phyloP scores from a whole-genome alignment of 257 asterid genomes.

The Dorcoceras hygrometricum region DNA sequence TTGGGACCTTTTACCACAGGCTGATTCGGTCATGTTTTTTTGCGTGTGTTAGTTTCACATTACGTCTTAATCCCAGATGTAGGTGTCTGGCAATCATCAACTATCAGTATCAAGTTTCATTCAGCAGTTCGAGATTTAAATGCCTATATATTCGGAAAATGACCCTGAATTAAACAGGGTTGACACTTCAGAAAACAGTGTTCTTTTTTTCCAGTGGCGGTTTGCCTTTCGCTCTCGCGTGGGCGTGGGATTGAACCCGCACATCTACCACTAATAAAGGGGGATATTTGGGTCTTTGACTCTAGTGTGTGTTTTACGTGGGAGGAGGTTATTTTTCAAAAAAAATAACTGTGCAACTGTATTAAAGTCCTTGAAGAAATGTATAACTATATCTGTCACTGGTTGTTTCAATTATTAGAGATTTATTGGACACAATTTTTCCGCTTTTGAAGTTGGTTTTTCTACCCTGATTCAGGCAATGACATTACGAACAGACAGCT shows the following conservation, averaged over 20 bases:
- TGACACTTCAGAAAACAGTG: too few relatives aligned
- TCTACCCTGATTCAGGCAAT: constrained; percentile 22
- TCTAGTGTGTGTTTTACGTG: too few relatives aligned
- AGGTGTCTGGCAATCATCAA: not conserved
- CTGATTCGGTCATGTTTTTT: not conserved
- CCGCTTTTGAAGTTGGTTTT: constrained; percentile 23
- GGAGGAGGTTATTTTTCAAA: too few relatives aligned
- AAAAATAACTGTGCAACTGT: constrained; percentile 28
- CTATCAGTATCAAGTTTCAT: not conserved
- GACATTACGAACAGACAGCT: constrained; percentile 35
- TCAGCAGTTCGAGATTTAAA: not conserved
- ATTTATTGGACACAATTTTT: constrained; percentile 25
- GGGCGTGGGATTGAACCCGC: too few relatives aligned
- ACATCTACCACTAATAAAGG: not conserved
- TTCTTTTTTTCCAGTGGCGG: too few relatives aligned
- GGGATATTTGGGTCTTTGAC: too few relatives aligned
- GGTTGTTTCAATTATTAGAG: constrained; percentile 44
- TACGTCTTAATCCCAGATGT: not conserved
- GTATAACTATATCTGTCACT: constrained; percentile 39
- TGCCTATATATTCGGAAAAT: too few relatives aligned
- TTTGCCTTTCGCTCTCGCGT: too few relatives aligned
- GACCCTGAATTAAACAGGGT: not conserved
- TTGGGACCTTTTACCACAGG: not conserved
- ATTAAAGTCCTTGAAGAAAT: constrained; percentile 8
- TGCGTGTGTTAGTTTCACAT: not conserved